phyloP scores from a whole-genome alignment of 768 basidiomycete genomes.

The Auricularia sp. region DNA sequence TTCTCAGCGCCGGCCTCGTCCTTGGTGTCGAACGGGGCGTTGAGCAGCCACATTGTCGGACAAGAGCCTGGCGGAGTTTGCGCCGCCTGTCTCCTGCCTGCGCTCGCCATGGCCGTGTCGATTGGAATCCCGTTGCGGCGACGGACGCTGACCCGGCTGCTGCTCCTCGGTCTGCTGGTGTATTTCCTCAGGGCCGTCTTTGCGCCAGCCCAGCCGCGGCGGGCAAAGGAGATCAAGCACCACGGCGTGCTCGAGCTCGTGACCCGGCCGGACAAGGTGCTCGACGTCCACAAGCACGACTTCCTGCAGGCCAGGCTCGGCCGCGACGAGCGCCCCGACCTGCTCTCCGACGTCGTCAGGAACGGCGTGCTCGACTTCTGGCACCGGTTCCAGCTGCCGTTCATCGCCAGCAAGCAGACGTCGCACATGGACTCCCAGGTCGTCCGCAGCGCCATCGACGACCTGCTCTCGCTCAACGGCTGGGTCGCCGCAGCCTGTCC shows the following conservation, averaged over 20 bases:
- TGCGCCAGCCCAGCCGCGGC: conserved; percentile 9
- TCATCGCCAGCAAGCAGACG: conserved; percentile 76
- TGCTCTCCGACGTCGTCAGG: conserved; percentile 63
- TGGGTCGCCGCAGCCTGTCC: conserved; percentile 97
- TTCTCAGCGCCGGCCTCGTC: conserved; percentile 24
- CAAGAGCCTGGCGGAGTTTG: not conserved
- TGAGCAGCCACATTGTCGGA: conserved; percentile 41
- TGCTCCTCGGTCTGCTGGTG: conserved; percentile 13
- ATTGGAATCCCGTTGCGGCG: conserved; percentile 18
- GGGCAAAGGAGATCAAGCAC: conserved; percentile 36
- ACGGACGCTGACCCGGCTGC: conserved; percentile 17
- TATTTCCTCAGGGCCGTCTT: conserved; percentile 16
- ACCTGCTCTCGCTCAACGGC: conserved; percentile 88
- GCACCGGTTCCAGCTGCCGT: conserved; percentile 86
- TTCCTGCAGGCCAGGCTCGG: conserved; percentile 87
- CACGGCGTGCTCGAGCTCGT: conserved; percentile 61
- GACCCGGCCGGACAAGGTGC: conserved; percentile 53
- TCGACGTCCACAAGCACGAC: conserved; percentile 81
- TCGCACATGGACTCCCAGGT: conserved; percentile 84
- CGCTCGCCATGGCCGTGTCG: conserved; percentile 16
- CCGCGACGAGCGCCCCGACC: conserved; percentile 72
- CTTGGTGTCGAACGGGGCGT: conserved; percentile 45
- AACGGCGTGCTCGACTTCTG: conserved; percentile 84
- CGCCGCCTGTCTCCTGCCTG: not conserved
- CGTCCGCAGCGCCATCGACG: conserved; percentile 83